phyloP scores from a whole-genome alignment of 75 land plant species.

The Adiantum capillusveneris region DNA sequence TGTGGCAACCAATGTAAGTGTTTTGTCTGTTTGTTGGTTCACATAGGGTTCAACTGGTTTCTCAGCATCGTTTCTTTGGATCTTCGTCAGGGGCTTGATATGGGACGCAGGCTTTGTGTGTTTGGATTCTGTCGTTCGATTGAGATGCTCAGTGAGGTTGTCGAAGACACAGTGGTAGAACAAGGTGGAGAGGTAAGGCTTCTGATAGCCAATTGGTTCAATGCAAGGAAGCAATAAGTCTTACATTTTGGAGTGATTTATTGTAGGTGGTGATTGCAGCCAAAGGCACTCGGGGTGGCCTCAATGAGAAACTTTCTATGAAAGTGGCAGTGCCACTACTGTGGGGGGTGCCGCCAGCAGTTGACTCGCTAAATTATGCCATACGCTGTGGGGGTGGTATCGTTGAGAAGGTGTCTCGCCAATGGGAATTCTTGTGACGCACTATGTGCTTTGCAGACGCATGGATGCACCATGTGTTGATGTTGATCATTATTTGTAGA shows the following conservation, averaged over 20 bases:
- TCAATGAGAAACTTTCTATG: constrained; percentile 88
- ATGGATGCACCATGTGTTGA: not conserved
- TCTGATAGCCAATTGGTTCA: not conserved
- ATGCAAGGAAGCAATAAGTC: too few species aligned
- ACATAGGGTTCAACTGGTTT: not conserved
- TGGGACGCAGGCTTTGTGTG: constrained; percentile 81
- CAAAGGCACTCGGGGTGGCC: constrained; percentile 69
- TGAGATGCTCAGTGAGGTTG: constrained; percentile 98
- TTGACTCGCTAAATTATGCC: constrained; percentile 76
- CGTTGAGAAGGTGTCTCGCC: constrained; percentile 83
- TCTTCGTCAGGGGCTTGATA: constrained; percentile 67
- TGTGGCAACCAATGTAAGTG: constrained; percentile 91
- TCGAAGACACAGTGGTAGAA: constrained; percentile 90
- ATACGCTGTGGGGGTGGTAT: constrained; percentile 92
- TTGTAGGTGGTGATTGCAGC: constrained; percentile 79
- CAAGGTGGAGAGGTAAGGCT: constrained; percentile 82
- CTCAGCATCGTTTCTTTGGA: not conserved
- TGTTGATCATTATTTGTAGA: not conserved
- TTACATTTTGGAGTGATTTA: too few species aligned
- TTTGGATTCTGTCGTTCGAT: constrained; percentile 95
- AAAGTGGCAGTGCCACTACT: constrained; percentile 85
- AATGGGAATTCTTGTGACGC: constrained; percentile 66
- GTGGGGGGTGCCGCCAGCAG: constrained; percentile 96
- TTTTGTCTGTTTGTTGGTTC: constrained; percentile 6
- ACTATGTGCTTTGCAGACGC: too few species aligned